Base-by-base conservation (phyloP, 2,329 filamentous ascomycete genomes). In the Paecilomyces variotii region DNA sequence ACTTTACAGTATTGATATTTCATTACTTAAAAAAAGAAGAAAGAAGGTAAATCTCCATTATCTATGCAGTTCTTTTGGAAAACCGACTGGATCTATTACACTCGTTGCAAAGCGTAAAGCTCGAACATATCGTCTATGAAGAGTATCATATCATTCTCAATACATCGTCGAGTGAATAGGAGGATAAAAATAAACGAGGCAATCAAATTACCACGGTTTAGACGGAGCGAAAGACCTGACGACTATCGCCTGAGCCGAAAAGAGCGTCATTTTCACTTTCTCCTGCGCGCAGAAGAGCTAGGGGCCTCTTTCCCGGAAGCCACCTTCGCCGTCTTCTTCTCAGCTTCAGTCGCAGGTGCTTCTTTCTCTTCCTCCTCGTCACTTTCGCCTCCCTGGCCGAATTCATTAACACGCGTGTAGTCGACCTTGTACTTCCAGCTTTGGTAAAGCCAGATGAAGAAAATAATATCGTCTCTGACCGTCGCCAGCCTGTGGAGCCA, bases 401-500 rank as follows among this genome's bases (percentile, higher is more conserved):
- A 99, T 76, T 99, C 94, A 74, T 99, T 99, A 71, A 99, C 89
- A 62, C 94, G 86, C 10, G 83, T 87, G 77, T 93, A 94, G 74
- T 99, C 94, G 61, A 94, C 82, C 77, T 88, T 91, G 80, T 99
- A 99, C 57, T 88, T 88, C 84, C 86, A 99, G 61, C 87, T 85
- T 78, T 99, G 94, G 77, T 99, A 99, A 3, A 99, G 67, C 78
- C 97, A 99, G 60, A 99, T 82, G 72, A 99, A 99, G 82, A 99
- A 99, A 71, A 99, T 97, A 64, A 99, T 82, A 70, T 99, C 94
- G 72, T 99, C 94, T 61, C 94, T 84, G 63, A 99, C 83, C 0
- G 94, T 97, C 0, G 94, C 91, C 55, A 99, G 80, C 14, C 94
- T 86, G 75, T 99, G 94, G 56, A 99, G 81, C 62, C 92, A 85